Percentiles rank a stretch among this genome's conserved stretches.
phyloP scores from a whole-genome alignment of 176 grass and related monocot species.

The Bromus sterilis region DNA sequence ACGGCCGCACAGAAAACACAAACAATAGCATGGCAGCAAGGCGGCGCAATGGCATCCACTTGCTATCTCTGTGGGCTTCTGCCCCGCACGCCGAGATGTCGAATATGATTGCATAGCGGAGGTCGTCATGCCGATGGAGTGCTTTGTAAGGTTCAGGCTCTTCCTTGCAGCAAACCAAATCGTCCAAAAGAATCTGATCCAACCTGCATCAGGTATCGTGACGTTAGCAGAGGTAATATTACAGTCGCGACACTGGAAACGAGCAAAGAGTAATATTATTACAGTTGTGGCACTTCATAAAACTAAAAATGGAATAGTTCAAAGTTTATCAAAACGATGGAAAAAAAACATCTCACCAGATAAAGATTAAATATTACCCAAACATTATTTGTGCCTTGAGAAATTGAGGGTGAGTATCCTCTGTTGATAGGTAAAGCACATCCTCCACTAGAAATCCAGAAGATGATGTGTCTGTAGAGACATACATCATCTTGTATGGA shows the following conservation, averaged over 20 bases:
- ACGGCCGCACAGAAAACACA: not conserved
- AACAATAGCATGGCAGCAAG: not conserved
- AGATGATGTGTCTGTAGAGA: conserved; percentile 57
- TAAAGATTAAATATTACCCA: conserved; percentile 45
- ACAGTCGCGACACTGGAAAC: no score
- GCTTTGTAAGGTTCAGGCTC: conserved; percentile 63
- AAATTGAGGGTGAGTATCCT: conserved; percentile 35
- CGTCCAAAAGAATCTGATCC: conserved; percentile 80
- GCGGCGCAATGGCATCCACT: no score
- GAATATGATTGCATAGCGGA: conserved; percentile 62
- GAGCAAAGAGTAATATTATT: no score
- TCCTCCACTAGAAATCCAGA: conserved; percentile 77
- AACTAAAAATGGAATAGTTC: not conserved
- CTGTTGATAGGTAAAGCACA: conserved; percentile 59
- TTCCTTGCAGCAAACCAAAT: conserved; percentile 63
- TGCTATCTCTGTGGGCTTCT: not conserved
- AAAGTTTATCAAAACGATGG: not conserved
- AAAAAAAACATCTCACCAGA: not conserved
- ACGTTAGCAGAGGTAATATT: not conserved
- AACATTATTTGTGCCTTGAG: conserved; percentile 62
- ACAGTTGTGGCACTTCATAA: no score
- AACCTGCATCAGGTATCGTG: conserved; percentile 37
- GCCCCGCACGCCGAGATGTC: conserved; percentile 25
- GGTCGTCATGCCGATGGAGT: conserved; percentile 48
- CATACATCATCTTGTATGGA: conserved; percentile 69